Evolutionary conservation across 1,139 yeast species (phyloP), one percentile per base, ranked within the genome.

Genomic region (Geotrichum histeridarum): DNA sequence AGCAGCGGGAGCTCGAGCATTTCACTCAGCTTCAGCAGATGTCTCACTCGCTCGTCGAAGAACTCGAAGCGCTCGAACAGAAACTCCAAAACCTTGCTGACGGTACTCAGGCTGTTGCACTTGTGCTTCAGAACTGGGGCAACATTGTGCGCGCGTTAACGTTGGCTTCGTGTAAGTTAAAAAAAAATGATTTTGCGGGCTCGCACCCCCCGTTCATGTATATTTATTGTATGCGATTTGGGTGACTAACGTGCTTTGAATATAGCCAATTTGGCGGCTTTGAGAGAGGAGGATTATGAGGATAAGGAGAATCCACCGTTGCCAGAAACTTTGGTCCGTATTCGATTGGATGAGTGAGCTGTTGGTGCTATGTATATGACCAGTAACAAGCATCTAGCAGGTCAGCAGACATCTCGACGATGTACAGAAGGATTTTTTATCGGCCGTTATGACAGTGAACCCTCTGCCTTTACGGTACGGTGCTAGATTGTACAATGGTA

Each of bases 301-400:
- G 63, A 67, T 11, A 56, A 49, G 30, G 69, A 64, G 12, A 74
- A 71, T 12, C 68, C 74, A 2, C 82, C 82, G 1, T 70, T 79
- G 35, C 82, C 85, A 14, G 88, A 87, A 64, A 78, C 89, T 0
- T 72, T 88, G 59, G 89, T 88, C 4, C 73, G 95, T 50, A 78
- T 86, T 37, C 74, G 79, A 54, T 70, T 83, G 30, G 78, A 78
- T 37, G 71, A 74, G 54, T 39, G 22, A 49, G 15, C 32, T 9
- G 27, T 22, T 22, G 27, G 27, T 22, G 27, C 27, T 3, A 22
- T 3, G 27, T 5, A 5, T 22, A 3, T 22, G 5, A 22, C 27
- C 5, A 22, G 5, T 22, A 3, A 22, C 27, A 22, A 22, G 27
- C 27, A 22, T 3, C 27, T 5, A 22, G 27, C 27, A 22, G 5